These are phyloP conservation scores for Termitomyces sp. DNA, from an alignment of 768 basidiomycete genomes.

Conservation along the genomic window DNA sequence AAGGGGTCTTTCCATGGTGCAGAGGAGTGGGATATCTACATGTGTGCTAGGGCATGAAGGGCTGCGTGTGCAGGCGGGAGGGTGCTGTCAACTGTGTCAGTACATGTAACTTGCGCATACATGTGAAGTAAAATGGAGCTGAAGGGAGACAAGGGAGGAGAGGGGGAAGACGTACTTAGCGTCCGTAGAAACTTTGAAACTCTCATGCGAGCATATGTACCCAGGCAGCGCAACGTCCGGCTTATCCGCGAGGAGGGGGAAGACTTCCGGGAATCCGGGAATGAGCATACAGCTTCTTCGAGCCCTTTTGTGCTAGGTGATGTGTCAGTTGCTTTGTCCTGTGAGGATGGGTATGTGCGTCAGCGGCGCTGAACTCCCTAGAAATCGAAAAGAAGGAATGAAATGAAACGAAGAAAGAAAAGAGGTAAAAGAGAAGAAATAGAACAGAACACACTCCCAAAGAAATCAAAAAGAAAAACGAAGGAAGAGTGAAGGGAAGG, in stretches of 20 bases:
- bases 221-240: constrained; percentile 64
- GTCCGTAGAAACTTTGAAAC: constrained; percentile 70
- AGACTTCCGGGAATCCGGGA: constrained; percentile 80
- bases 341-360: not conserved
- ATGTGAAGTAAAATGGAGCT: no score
- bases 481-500: no score
- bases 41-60: constrained; percentile 80
- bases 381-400: no score
- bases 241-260: constrained; percentile 84
- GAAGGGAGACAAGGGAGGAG: no score
- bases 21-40: constrained; percentile 79
- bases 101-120: no score
- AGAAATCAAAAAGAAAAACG: no score
- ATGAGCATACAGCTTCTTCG: constrained; percentile 64
- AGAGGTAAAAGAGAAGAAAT: no score
- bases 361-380: no score
- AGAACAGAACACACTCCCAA: no score
- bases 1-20: constrained; percentile 79
- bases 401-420: no score
- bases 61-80: constrained; percentile 40
- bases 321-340: constrained; percentile 41
- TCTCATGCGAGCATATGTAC: constrained; percentile 53
- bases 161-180: constrained; percentile 43
- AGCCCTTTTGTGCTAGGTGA: constrained; percentile 59
- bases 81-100: no score